Evolutionary conservation across 148 eudicot species (phyloP), one percentile per base, ranked within the genome.

Genomic region (Mesembryanthemum crystallinum): DNA sequence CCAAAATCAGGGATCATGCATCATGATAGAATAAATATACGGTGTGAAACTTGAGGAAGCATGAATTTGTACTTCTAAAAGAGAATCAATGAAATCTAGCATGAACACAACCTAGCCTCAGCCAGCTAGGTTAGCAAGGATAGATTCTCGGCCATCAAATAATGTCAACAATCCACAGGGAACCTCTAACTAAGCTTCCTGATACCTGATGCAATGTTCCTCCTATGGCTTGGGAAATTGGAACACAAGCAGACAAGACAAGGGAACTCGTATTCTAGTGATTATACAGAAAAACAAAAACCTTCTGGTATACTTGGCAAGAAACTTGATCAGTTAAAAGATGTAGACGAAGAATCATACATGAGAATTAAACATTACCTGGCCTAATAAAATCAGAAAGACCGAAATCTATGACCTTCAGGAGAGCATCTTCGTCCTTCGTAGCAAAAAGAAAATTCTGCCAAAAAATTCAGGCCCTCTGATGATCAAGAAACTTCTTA

Each of bases 321-420:
- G 43, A 66, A 6, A 5, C 25, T 33, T 35, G 24, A 54, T 4
- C 17, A 23, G 24, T 39, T 64, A 14, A 3, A 13, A 39, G n/a
- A 27, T 67, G n/a, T n/a, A 67, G 33, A 52, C 24, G 64, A 65
- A 24, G 61, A 60, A 58, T 29, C 32, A 58, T 4, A 67, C 35
- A 60, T 68, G 39, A 25, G 54, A 62, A 69, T 75, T 64, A 58
- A 64, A 27, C 71, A 69, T 80, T 86, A 90, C 99, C 99, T 88
- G 99, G 94, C 77, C 87, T 90, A 29, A 84, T 85, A 78, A 80
- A 95, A 82, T 95, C 98, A 18, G 97, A 92, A 33, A 95, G 92
- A 73, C 98, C 98, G 80, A 95, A 95, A 82, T 95, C 98, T 68
- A 95, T 95, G 30, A 92, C 77, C 89, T 95, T 95, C 91, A 95